Conservation (phyloP, 2,329 filamentous ascomycete genomes). For the Sclerotinia glacialis region DNA sequence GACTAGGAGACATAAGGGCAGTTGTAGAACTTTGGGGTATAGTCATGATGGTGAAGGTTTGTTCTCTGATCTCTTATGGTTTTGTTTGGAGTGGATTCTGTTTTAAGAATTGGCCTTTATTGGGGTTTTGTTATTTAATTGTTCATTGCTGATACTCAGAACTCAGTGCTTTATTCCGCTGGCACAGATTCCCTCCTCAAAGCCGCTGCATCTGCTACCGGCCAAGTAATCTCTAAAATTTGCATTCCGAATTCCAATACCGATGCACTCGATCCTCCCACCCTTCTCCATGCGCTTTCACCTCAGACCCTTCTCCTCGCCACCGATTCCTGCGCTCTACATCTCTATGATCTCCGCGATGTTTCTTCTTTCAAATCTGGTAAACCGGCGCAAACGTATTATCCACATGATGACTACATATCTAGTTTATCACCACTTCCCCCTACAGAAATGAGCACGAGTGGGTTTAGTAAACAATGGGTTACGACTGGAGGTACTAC, state of each 20-base stretch:
- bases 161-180: constrained; percentile 57
- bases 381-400: constrained; percentile 74
- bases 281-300: constrained; percentile 77
- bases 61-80: constrained; percentile 40
- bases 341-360: constrained; percentile 80
- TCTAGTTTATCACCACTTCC: constrained; percentile 84
- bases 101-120: background rate
- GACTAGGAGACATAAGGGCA: constrained; percentile 88
- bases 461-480: constrained; percentile 91
- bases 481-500: constrained; percentile 90
- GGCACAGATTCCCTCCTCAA: constrained; percentile 60
- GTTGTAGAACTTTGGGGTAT: constrained; percentile 79
- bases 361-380: constrained; percentile 51
- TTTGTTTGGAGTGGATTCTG: background rate
- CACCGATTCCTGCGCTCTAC: constrained; percentile 84
- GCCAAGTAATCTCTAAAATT: constrained; percentile 77
- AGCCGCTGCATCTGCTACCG: constrained; percentile 56
- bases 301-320: constrained; percentile 85
- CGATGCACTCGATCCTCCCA: constrained; percentile 62
- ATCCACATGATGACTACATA: constrained; percentile 89
- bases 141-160: background rate
- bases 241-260: constrained; percentile 57
- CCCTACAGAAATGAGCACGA: constrained; percentile 74
- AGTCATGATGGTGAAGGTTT: constrained; percentile 70
- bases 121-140: constrained; percentile 14